Percentiles rank a stretch among this genome's conserved stretches.
phyloP scores from a whole-genome alignment of 345 rosid genomes.

The Aquilaria yunnanensis region DNA sequence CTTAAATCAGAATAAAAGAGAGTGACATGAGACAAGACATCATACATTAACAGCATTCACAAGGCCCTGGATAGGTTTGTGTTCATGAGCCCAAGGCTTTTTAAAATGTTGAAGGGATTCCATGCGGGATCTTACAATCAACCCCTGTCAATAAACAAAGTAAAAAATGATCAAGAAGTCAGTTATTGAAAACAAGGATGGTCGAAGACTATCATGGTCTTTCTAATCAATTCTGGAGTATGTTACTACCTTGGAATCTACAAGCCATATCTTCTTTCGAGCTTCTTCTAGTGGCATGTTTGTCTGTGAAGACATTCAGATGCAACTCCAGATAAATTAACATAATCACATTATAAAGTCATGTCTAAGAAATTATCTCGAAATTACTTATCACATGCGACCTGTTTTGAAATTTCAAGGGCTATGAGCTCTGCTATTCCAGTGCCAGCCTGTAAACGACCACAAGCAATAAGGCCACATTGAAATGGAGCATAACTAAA shows the following conservation, averaged over 20 bases:
- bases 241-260: slow-evolving; percentile 67
- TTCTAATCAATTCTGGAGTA: too few species aligned
- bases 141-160: slow-evolving; percentile 37
- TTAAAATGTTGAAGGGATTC: slow-evolving; percentile 83
- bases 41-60: slow-evolving; percentile 61
- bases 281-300: slow-evolving; percentile 60
- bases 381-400: background rate
- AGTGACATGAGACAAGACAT: slow-evolving; percentile 13
- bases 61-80: slow-evolving; percentile 52
- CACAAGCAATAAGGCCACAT: too few species aligned
- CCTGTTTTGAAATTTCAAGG: too few species aligned
- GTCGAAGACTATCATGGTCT: background rate
- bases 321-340: too few species aligned
- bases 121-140: slow-evolving; percentile 67
- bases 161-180: background rate
- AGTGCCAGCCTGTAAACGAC: too few species aligned
- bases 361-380: background rate
- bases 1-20: slow-evolving; percentile 9
- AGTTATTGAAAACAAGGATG: background rate
- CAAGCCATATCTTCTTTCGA: slow-evolving; percentile 81
- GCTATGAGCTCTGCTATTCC: too few species aligned
- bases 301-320: slow-evolving; percentile 36
- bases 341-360: background rate
- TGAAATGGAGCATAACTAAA: background rate
- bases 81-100: slow-evolving; percentile 91